These are phyloP conservation scores for Phyllostachys edulis DNA, from an alignment of 176 grass and related monocot species.

Conservation along the genomic window DNA sequence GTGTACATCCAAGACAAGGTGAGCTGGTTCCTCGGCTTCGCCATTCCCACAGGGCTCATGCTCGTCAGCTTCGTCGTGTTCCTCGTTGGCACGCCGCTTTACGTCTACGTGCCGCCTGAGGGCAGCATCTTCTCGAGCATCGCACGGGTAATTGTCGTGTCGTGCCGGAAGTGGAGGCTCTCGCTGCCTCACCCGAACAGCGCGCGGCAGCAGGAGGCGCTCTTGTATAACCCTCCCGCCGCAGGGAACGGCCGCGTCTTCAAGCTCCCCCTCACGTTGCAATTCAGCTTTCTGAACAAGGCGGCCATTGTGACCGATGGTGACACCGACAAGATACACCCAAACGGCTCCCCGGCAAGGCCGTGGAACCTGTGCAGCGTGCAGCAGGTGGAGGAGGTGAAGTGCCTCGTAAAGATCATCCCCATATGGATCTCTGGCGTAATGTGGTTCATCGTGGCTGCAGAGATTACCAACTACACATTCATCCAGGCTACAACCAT, in stretches of 20 bases:
- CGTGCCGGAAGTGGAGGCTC: conserved; percentile 41
- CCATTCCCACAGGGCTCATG: conserved; percentile 37
- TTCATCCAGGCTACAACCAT: conserved; percentile 23
- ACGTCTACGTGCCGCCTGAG: conserved; percentile 34
- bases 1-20: conserved; percentile 32
- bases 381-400: conserved; percentile 55
- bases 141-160: conserved; percentile 27
- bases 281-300: conserved; percentile 50
- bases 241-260: neutral
- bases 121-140: conserved; percentile 52
- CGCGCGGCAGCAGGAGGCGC: conserved; percentile 16
- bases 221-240: conserved; percentile 20
- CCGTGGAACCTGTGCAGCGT: conserved; percentile 53
- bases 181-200: conserved; percentile 18
- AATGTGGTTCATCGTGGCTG: conserved; percentile 25
- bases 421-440: conserved; percentile 50
- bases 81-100: conserved; percentile 28
- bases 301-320: conserved; percentile 46
- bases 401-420: conserved; percentile 33
- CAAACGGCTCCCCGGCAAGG: conserved; percentile 25
- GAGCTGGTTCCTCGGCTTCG: conserved; percentile 44
- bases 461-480: conserved; percentile 29
- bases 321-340: conserved; percentile 25
- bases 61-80: conserved; percentile 12
- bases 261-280: conserved; percentile 30